Evolutionary conservation across 192 early-diverging fungal genomes (phyloP).

Genomic region (Linnemannia zychae): DNA sequence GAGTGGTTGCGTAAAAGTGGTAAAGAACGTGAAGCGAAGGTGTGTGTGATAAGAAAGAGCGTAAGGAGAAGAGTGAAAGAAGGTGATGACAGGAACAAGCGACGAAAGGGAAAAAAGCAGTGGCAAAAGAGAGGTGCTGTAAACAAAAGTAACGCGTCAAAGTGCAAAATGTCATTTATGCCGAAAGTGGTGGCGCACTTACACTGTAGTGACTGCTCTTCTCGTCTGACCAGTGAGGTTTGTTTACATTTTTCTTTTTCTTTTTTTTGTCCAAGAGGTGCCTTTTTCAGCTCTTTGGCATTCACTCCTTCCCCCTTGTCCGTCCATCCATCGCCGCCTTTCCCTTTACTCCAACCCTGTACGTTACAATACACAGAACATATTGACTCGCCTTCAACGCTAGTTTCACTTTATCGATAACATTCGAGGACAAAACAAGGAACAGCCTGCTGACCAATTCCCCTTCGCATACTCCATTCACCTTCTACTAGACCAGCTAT

Average conservation of each 20-base stretch:
- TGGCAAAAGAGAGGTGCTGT: conserved; percentile 15
- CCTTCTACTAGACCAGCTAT: not conserved
- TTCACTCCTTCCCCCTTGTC: not conserved
- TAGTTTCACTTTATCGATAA: not conserved
- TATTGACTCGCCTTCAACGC: not conserved
- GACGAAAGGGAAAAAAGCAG: conserved; percentile 3
- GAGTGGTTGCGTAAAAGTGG: not conserved
- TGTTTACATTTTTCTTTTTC: conserved; percentile 14
- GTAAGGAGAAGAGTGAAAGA: not conserved
- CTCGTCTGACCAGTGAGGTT: not conserved
- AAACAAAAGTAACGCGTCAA: conserved; percentile 14
- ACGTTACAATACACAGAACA: not conserved
- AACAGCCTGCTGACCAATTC: not conserved
- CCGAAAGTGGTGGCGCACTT: not conserved
- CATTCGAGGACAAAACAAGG: not conserved
- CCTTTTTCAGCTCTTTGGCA: conserved; percentile 13
- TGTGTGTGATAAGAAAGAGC: not conserved
- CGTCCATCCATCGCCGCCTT: not conserved
- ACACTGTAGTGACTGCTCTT: not conserved
- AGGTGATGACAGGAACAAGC: not conserved
- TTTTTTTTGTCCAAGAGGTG: not conserved
- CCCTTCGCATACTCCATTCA: not conserved
- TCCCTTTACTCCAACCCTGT: not conserved
- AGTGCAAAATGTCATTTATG: not conserved
- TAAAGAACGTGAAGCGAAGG: not conserved